A percentile compares a stretch with the other conserved stretches of the same genome.
Conservation (phyloP, 495 filamentous ascomycete genomes). For the Penicillium waksmanii region DNA sequence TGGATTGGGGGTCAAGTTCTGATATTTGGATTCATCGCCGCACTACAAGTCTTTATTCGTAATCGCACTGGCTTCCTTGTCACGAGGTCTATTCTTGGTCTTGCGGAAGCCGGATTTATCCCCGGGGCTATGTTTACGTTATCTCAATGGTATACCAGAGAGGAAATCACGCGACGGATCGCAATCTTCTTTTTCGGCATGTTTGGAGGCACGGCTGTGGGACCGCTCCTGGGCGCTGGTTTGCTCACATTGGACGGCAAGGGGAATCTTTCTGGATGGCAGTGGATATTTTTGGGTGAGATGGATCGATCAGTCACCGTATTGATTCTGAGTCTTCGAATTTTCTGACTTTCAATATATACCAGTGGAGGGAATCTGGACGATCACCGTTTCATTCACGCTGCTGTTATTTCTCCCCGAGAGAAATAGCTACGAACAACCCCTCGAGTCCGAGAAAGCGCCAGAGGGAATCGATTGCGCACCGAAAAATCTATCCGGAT, state of each 20-base stretch:
- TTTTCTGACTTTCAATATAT: slow-evolving; percentile 1
- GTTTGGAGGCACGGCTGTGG: slow-evolving; percentile 50
- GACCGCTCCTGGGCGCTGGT: slow-evolving; percentile 49
- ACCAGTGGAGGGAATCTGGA: slow-evolving; percentile 52
- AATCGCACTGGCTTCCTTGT: slow-evolving; percentile 46
- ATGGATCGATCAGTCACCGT: neutral
- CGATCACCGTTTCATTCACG: slow-evolving; percentile 38
- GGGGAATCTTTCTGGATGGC: slow-evolving; percentile 55
- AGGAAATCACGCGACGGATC: slow-evolving; percentile 54
- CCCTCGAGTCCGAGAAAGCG: neutral
- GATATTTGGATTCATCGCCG: slow-evolving; percentile 54
- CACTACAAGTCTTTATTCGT: slow-evolving; percentile 55
- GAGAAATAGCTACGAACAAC: neutral
- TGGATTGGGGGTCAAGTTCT: slow-evolving; percentile 58
- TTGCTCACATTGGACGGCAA: slow-evolving; percentile 52
- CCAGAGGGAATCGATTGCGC: neutral
- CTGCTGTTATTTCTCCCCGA: slow-evolving; percentile 36
- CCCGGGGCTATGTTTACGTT: slow-evolving; percentile 58
- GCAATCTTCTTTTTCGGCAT: slow-evolving; percentile 57
- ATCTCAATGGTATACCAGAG: slow-evolving; percentile 58
- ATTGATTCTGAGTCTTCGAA: neutral
- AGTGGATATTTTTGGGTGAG: slow-evolving; percentile 58
- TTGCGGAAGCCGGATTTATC: slow-evolving; percentile 61
- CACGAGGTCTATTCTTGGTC: slow-evolving; percentile 51
- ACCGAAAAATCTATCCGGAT: neutral